A percentile compares a stretch with the other conserved stretches of the same genome.
Evolutionary conservation across 2,329 filamentous ascomycete genomes (phyloP).

Genomic region (Aureobasidium zeae): DNA sequence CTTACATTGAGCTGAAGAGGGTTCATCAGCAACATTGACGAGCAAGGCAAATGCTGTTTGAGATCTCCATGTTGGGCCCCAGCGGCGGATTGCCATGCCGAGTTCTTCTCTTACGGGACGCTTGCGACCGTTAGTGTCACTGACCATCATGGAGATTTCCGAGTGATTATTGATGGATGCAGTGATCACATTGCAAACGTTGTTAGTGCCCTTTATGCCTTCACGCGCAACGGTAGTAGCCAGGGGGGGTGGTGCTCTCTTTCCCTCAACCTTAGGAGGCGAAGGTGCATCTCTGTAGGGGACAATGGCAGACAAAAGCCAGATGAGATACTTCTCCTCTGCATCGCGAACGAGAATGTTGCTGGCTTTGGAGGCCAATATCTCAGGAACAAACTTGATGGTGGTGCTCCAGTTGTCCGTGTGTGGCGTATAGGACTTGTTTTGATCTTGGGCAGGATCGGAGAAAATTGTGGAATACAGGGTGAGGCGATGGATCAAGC

Average conservation of each 20-base stretch:
- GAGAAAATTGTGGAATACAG: conserved; percentile 68
- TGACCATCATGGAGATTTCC: conserved; percentile 56
- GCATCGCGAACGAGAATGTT: conserved; percentile 47
- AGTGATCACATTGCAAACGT: conserved; percentile 57
- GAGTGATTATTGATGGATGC: conserved; percentile 53
- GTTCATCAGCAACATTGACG: conserved; percentile 46
- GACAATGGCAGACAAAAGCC: conserved; percentile 64
- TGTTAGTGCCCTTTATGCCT: conserved; percentile 72
- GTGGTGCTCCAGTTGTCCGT: conserved; percentile 51
- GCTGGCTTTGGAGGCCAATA: conserved; percentile 32
- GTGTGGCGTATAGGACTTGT: conserved; percentile 47
- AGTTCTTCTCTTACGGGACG: conserved; percentile 50
- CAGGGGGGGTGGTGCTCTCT: conserved; percentile 49
- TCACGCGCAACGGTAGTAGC: conserved; percentile 60
- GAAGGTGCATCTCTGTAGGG: conserved; percentile 57
- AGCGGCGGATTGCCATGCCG: conserved; percentile 64
- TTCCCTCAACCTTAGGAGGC: conserved; percentile 32
- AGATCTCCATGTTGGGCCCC: conserved; percentile 64
- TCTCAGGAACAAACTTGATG: conserved; percentile 53
- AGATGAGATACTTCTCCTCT: conserved; percentile 62
- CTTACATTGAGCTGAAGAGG: conserved; percentile 36
- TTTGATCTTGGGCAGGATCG: conserved; percentile 45
- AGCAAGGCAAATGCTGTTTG: conserved; percentile 61
- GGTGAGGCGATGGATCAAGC: conserved; percentile 55
- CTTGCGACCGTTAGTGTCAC: conserved; percentile 39